Evolutionary conservation across 163 green algal species (phyloP), one percentile per base, ranked within the genome.

Genomic region (Scenedesmus sp.): DNA sequence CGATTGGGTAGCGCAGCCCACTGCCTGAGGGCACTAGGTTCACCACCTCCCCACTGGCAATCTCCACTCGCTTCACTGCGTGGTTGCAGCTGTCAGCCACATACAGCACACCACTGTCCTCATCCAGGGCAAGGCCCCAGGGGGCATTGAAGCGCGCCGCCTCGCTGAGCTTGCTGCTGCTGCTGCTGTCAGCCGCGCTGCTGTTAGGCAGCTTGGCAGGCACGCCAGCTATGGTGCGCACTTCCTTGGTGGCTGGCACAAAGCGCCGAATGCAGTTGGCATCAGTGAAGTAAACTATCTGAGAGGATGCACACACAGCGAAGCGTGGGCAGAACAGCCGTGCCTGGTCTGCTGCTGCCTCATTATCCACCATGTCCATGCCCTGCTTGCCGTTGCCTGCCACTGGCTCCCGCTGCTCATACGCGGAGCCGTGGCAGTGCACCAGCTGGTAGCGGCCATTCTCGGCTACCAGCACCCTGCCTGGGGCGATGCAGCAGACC

Each of bases 281-380:
- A 62, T 91, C 88, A 26, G 73, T 91, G 74, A 91, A 91, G 76
- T 91, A 91, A 1, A 91, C 59, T 46, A 91, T 70, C 57, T 91
- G 76, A 10, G 76, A 86, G 64, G 88, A 87, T 26, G n/a, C 76
- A 57, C 70, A 81, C 13, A 79, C 74, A 20, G 77, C 59, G 81
- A 60, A 79, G 23, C 88, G 64, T 23, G 88, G 88, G 76, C 88
- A 91, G n/a, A 91, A 87, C n/a, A 91, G 88, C 5, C 88, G 54
- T 15, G 77, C 88, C 56, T 87, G 74, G 56, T 91, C 86, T 83
- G 70, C 70, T 86, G 88, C 66, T 86, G 70, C 88, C 56, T 87
- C 73, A 34, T 91, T 59, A 13, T 91, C 88, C 1, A 84, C 46
- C 9, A 87, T 54, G 18, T 70, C 88, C 55, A 46, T 57, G 7